Evolutionary conservation across 2,329 filamentous ascomycete genomes (phyloP).

Genomic region (Ophiognomonia clavigignenti-juglandacearum): DNA sequence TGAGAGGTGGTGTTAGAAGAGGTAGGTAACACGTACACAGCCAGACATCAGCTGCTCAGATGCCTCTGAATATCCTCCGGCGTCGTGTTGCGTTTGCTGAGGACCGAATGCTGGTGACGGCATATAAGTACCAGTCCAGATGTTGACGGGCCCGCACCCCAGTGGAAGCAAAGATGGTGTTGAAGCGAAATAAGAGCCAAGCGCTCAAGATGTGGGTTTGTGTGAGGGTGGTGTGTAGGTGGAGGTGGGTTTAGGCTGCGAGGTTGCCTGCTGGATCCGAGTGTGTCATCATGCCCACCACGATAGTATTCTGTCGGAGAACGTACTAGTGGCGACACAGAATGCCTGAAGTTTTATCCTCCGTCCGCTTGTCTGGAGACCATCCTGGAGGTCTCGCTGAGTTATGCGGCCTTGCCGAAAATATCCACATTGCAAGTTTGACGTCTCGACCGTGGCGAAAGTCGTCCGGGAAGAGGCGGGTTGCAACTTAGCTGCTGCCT

Average conservation of each 20-base stretch:
- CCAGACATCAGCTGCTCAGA: constrained; percentile 9
- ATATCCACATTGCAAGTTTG: no score
- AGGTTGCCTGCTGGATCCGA: constrained; percentile 15
- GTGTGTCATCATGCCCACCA: constrained; percentile 18
- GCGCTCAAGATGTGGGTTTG: background rate
- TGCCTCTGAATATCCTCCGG: background rate
- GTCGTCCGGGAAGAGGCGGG: no score
- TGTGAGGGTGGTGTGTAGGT: background rate
- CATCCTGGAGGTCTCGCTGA: background rate
- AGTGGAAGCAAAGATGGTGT: background rate
- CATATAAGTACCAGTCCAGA: no score
- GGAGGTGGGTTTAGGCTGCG: background rate
- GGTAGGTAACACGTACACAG: constrained; percentile 15
- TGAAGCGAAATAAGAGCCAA: background rate
- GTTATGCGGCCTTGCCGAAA: no score
- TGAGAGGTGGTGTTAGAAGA: constrained; percentile 7
- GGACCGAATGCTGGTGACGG: no score
- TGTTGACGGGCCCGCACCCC: no score
- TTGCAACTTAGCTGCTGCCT: no score
- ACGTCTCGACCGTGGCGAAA: no score
- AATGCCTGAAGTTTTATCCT: constrained; percentile 4
- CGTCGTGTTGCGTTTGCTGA: background rate
- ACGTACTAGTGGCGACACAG: constrained; percentile 17
- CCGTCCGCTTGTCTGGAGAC: background rate
- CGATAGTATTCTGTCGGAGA: constrained; percentile 13